These are phyloP conservation scores for Penicillium verhagenii DNA, from an alignment of 495 filamentous ascomycete species.

Conservation along the genomic window DNA sequence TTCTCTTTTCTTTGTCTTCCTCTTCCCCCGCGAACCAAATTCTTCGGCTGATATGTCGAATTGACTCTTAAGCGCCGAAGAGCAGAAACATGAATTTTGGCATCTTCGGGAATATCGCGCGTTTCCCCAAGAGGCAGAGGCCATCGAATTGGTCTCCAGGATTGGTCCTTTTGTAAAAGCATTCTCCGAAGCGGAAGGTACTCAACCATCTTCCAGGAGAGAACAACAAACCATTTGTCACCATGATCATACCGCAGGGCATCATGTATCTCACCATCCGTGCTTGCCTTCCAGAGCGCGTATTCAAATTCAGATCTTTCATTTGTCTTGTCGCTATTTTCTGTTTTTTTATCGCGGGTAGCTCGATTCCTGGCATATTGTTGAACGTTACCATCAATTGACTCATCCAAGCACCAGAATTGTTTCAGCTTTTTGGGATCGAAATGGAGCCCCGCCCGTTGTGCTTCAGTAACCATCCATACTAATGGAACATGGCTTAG, in stretches of 20 bases:
- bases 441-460: slow-evolving; percentile 62
- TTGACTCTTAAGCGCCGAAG: slow-evolving; percentile 62
- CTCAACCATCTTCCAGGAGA: slow-evolving; percentile 72
- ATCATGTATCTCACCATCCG: slow-evolving; percentile 63
- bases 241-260: slow-evolving; percentile 60
- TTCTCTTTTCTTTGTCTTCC: not conserved
- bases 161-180: slow-evolving; percentile 52
- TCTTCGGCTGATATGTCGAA: slow-evolving; percentile 2
- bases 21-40: not conserved
- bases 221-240: slow-evolving; percentile 39
- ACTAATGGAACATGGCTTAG: slow-evolving; percentile 66
- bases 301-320: not conserved
- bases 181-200: slow-evolving; percentile 71
- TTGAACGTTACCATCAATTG: not conserved
- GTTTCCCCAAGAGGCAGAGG: slow-evolving; percentile 18
- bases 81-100: slow-evolving; percentile 44
- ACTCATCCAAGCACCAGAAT: slow-evolving; percentile 49
- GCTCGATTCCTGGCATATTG: not conserved
- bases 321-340: not conserved
- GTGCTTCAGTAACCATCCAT: slow-evolving; percentile 74
- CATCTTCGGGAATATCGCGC: slow-evolving; percentile 19
- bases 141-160: slow-evolving; percentile 20
- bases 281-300: slow-evolving; percentile 35
- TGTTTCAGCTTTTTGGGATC: slow-evolving; percentile 56
- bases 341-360: not conserved